A percentile compares a stretch with the other conserved stretches of the same genome.
Evolutionary conservation across 768 basidiomycete genomes (phyloP).

Genomic region (Naganishia kalamii): DNA sequence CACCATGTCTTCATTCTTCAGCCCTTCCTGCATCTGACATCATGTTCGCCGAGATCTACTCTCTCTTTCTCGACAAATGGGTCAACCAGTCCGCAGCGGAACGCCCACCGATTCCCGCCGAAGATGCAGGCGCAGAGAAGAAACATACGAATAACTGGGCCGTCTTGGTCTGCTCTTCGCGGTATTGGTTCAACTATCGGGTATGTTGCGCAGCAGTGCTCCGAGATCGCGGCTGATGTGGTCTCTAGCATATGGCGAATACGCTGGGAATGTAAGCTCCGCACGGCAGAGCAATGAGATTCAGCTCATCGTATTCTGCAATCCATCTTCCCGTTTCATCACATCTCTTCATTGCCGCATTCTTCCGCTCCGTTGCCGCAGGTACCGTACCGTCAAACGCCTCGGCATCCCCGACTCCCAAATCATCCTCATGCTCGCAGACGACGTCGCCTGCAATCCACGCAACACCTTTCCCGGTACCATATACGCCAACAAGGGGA

Average conservation of each 20-base stretch:
- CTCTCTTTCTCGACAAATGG: not conserved
- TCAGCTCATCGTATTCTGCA: too few species aligned
- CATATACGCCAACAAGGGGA: constrained; percentile 81
- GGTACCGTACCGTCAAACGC: constrained; percentile 97
- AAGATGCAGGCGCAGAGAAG: constrained; percentile 24
- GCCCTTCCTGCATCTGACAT: not conserved
- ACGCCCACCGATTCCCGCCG: too few species aligned
- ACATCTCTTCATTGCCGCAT: not conserved
- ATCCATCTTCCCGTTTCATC: not conserved
- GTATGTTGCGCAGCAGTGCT: constrained; percentile 51
- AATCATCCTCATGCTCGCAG: constrained; percentile 97
- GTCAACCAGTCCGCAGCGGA: not conserved
- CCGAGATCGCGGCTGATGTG: too few species aligned
- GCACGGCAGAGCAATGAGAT: too few species aligned
- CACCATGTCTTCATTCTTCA: not conserved
- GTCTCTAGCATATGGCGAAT: constrained; percentile 87
- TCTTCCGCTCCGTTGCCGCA: constrained; percentile 36
- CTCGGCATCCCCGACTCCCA: constrained; percentile 97
- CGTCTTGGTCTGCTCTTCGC: constrained; percentile 83
- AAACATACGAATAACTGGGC: constrained; percentile 97
- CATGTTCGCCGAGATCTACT: constrained; percentile 2
- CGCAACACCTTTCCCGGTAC: constrained; percentile 86
- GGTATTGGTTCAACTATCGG: constrained; percentile 98
- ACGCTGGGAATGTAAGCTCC: constrained; percentile 78
- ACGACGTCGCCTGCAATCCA: constrained; percentile 88